phyloP scores from a whole-genome alignment of 108 stramenopile species.

The Cyclotella choctawhatcheeana region DNA sequence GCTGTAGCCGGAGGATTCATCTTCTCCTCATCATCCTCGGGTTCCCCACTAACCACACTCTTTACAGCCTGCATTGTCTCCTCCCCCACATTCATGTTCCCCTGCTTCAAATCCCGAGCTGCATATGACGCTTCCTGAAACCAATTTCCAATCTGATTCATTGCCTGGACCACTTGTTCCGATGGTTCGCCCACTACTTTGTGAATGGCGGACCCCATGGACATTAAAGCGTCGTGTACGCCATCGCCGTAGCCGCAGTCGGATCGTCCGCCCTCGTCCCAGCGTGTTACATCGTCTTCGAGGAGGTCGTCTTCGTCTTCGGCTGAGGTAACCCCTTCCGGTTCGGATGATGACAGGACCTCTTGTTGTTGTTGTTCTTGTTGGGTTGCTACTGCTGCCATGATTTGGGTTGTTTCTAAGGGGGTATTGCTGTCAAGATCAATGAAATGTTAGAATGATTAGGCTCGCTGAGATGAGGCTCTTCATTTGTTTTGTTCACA shows the following conservation, averaged over 20 bases:
- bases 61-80: slow-evolving; percentile 36
- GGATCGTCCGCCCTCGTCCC: slow-evolving; percentile 56
- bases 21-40: slow-evolving; percentile 8
- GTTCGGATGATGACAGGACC: not conserved
- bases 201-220: slow-evolving; percentile 48
- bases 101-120: slow-evolving; percentile 50
- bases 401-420: not conserved
- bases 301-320: slow-evolving; percentile 13
- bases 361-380: not conserved
- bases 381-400: slow-evolving; percentile 1
- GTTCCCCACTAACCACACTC: slow-evolving; percentile 6
- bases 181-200: slow-evolving; percentile 51
- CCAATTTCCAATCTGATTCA: slow-evolving; percentile 52
- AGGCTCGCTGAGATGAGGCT: too few relatives aligned
- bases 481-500: too few relatives aligned
- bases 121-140: slow-evolving; percentile 59
- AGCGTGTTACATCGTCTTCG: slow-evolving; percentile 21
- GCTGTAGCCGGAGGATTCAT: not conserved
- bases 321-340: not conserved
- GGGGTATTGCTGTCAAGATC: not conserved
- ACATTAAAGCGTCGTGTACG: slow-evolving; percentile 60
- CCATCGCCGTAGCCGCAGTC: slow-evolving; percentile 57
- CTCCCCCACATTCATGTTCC: slow-evolving; percentile 44
- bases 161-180: slow-evolving; percentile 15
- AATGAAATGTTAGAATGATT: too few relatives aligned